Percentiles rank a stretch among this genome's conserved stretches.
phyloP scores from a whole-genome alignment of 116 monocot species.

The Trichopus zeylanicus region DNA sequence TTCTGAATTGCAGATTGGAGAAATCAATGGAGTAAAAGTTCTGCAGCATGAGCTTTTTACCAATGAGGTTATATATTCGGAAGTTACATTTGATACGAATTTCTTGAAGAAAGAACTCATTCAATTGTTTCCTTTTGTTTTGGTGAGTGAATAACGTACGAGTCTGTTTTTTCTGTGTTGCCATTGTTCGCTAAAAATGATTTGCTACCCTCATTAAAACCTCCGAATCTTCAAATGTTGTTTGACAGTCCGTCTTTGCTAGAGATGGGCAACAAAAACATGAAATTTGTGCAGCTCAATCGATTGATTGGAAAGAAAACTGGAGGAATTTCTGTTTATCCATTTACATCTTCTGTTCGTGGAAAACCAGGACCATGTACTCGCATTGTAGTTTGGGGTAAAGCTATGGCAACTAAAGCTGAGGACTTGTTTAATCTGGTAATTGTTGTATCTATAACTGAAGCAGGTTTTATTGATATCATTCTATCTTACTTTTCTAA shows the following conservation, averaged over 20 bases:
- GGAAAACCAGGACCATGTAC: slow-evolving; percentile 78
- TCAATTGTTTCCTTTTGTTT: slow-evolving; percentile 80
- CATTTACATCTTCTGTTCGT: slow-evolving; percentile 76
- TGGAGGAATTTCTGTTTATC: slow-evolving; percentile 98
- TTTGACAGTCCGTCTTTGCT: slow-evolving; percentile 87
- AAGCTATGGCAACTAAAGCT: slow-evolving; percentile 72
- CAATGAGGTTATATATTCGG: slow-evolving; percentile 93
- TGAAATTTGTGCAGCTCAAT: slow-evolving; percentile 96
- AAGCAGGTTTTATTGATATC: neutral
- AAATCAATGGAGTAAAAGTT: slow-evolving; percentile 82
- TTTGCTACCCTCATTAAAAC: too few species aligned
- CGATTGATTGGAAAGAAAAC: slow-evolving; percentile 97
- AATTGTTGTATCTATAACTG: slow-evolving; percentile 8
- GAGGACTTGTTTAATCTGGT: slow-evolving; percentile 93
- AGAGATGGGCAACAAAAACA: slow-evolving; percentile 97
- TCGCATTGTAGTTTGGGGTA: slow-evolving; percentile 78
- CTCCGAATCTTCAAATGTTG: slow-evolving; percentile 4
- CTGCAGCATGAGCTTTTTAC: slow-evolving; percentile 96
- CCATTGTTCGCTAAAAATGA: too few species aligned
- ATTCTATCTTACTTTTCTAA: too few species aligned
- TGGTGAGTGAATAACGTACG: slow-evolving; percentile 43
- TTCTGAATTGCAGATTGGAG: slow-evolving; percentile 51
- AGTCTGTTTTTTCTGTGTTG: too few species aligned
- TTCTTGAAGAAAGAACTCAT: slow-evolving; percentile 82
- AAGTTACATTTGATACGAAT: slow-evolving; percentile 94